A percentile compares a stretch with the other conserved stretches of the same genome.
Conservation (phyloP, 495 filamentous ascomycete genomes). For the Xylaria castorea region DNA sequence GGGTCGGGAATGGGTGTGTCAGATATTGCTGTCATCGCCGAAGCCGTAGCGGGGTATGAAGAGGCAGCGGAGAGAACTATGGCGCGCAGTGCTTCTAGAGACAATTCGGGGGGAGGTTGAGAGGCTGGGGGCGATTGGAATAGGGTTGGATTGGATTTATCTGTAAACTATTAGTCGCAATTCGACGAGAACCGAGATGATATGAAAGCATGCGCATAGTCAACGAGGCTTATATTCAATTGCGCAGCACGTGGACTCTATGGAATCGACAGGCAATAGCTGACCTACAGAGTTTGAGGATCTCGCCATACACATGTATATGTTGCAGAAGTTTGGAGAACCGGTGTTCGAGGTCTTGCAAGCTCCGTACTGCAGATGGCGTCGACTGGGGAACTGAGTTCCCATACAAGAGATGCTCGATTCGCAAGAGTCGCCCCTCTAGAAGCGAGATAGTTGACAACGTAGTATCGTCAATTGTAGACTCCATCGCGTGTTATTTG, state of each 20-base stretch:
- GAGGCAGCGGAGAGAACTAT: constrained; percentile 78
- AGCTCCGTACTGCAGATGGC: constrained; percentile 55
- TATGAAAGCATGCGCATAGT: neutral
- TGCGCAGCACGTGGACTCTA: neutral
- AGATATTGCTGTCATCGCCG: constrained; percentile 74
- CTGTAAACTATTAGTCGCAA: constrained; percentile 32
- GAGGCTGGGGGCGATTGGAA: constrained; percentile 50
- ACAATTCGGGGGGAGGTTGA: constrained; percentile 49
- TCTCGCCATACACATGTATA: constrained; percentile 53
- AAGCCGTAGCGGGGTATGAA: constrained; percentile 76
- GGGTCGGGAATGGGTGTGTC: constrained; percentile 80
- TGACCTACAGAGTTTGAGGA: constrained; percentile 57
- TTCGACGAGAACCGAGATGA: neutral
- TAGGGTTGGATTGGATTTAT: constrained; percentile 54
- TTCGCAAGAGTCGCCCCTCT: constrained; percentile 72
- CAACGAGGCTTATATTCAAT: neutral
- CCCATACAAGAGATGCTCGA: constrained; percentile 79
- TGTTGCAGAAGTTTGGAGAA: constrained; percentile 48
- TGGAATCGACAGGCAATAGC: constrained; percentile 6
- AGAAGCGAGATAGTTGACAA: constrained; percentile 75
- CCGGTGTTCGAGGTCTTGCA: constrained; percentile 69
- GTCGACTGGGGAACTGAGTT: constrained; percentile 47
- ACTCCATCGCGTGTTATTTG: constrained; percentile 48
- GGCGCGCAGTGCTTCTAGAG: constrained; percentile 59
- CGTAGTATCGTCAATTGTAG: constrained; percentile 57